Evolutionary conservation across 768 basidiomycete species (phyloP), one percentile per base, ranked within the genome.

Genomic region (Arthromyces matolae): DNA sequence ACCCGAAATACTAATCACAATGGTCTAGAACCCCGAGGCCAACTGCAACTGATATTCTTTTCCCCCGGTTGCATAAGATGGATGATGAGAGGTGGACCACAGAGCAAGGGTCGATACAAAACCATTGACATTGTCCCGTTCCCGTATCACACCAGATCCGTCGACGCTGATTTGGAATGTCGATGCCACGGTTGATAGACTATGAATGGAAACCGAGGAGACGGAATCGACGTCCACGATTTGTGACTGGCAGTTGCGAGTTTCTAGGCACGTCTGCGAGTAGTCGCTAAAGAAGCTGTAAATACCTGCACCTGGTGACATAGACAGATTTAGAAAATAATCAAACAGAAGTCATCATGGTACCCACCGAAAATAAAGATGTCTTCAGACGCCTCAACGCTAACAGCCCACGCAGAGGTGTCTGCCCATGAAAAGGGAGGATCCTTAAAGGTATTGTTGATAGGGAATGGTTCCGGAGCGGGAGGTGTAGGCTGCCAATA

Each of bases 401-500:
- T 60, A 8, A 87, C 61, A 1, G 69, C 82, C 83, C 84, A 87
- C 0, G 81, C 75, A 14, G 71, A 65, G 14, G 64, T 63, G 24
- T 64, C 61, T 20, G 59, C 64, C 23, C 58, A 53, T 12, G 70
- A 62, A 46, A 73, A 75, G 5, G 64, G 67, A 3, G 85, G 85
- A 55, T 89, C 86, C 23, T 76, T 62, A 58, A 69, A 80, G 1
- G 64, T 48, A 13, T 67, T 41, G 35, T 71, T 70, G 28, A 64
- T 54, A 3, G 59, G 53, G 68, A 83, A 86, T 2, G 86, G 86
- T 1, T 69, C 60, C 0, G 84, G 84, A 0, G 80, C 65, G 1
- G 71, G 61, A 1, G 83, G 80, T 24, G 49, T 63, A 4, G 84
- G 83, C 60, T 88, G 84, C 58, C 70, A 86, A 64, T 87, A 86